These are phyloP conservation scores for Penicillium expansum DNA, from an alignment of 2,329 filamentous ascomycete species.

Conservation along the genomic window DNA sequence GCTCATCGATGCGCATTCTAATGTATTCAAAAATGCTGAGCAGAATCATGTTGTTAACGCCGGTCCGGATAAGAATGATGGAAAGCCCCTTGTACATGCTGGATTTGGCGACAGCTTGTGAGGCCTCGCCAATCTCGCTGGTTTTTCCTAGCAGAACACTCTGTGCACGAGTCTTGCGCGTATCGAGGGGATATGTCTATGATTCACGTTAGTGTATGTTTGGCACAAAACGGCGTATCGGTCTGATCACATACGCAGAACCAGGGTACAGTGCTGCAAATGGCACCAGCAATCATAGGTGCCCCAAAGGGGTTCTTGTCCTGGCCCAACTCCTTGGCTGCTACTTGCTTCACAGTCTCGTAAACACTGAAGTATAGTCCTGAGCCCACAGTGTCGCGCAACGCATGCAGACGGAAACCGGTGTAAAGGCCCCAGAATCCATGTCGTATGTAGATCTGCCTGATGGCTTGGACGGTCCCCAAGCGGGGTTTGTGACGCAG, in stretches of 20 bases:
- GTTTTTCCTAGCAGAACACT: conserved; percentile 46
- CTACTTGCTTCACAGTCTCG: conserved; percentile 48
- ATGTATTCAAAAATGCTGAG: conserved; percentile 48
- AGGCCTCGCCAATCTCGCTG: conserved; percentile 43
- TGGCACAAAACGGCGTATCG: too few species aligned
- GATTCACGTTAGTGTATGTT: conserved; percentile 3
- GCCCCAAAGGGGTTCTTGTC: conserved; percentile 44
- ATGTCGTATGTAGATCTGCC: conserved; percentile 44
- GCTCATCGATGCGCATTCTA: conserved; percentile 43
- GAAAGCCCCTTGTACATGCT: conserved; percentile 51
- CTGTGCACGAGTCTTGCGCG: conserved; percentile 50
- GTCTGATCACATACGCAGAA: conserved; percentile 40
- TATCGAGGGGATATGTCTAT: conserved; percentile 50
- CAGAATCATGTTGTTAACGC: conserved; percentile 50
- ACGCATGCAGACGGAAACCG: conserved; percentile 45
- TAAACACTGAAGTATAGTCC: conserved; percentile 49
- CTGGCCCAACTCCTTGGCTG: conserved; percentile 45
- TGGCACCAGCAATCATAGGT: conserved; percentile 45
- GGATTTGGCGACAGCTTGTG: conserved; percentile 40
- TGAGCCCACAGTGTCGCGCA: conserved; percentile 47
- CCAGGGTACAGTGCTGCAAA: conserved; percentile 50
- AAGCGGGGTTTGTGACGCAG: conserved; percentile 41
- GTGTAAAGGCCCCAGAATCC: conserved; percentile 47
- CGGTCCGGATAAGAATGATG: conserved; percentile 47
- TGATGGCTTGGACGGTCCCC: conserved; percentile 43